A percentile compares a stretch with the other conserved stretches of the same genome.
These are phyloP conservation scores for Deuterostichococcus epilithicus DNA, from an alignment of 139 green algal genomes.

Conservation along the genomic window DNA sequence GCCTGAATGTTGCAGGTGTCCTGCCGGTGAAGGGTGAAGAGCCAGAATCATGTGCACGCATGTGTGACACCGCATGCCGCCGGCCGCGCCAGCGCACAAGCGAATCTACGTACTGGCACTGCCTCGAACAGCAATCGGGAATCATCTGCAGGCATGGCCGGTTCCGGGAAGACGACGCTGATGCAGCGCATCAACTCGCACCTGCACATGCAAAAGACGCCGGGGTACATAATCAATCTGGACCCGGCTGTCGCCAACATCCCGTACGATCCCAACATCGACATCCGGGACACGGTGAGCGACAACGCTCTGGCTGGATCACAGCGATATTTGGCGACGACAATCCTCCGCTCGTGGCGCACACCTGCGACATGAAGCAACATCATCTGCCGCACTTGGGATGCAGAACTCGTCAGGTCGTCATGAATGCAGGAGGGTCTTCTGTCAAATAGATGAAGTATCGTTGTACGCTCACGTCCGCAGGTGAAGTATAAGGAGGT, in stretches of 20 bases:
- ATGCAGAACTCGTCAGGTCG: too few species aligned
- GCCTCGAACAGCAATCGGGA: background rate
- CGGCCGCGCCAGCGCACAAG: background rate
- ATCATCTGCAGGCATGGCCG: constrained; percentile 86
- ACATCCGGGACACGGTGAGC: constrained; percentile 94
- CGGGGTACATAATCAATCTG: constrained; percentile 94
- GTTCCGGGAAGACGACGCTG: constrained; percentile 94
- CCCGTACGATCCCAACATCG: constrained; percentile 91
- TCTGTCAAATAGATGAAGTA: background rate
- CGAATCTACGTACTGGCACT: background rate
- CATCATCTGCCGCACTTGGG: too few species aligned
- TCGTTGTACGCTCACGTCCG: background rate
- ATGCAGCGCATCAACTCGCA: constrained; percentile 86
- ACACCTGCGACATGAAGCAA: background rate
- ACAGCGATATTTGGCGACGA: background rate
- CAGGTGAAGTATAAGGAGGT: constrained; percentile 97
- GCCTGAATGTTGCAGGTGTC: too few species aligned
- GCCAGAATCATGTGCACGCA: background rate
- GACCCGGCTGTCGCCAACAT: constrained; percentile 88
- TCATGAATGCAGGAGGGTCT: too few species aligned
- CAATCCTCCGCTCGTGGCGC: background rate
- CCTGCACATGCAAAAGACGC: constrained; percentile 43
- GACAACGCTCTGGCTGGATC: too few species aligned
- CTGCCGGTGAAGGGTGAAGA: too few species aligned
- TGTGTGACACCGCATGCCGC: background rate